Percentiles rank a stretch among this genome's conserved stretches.
Evolutionary conservation across 768 basidiomycete genomes (phyloP).

Genomic region (Mrakia blollopis): DNA sequence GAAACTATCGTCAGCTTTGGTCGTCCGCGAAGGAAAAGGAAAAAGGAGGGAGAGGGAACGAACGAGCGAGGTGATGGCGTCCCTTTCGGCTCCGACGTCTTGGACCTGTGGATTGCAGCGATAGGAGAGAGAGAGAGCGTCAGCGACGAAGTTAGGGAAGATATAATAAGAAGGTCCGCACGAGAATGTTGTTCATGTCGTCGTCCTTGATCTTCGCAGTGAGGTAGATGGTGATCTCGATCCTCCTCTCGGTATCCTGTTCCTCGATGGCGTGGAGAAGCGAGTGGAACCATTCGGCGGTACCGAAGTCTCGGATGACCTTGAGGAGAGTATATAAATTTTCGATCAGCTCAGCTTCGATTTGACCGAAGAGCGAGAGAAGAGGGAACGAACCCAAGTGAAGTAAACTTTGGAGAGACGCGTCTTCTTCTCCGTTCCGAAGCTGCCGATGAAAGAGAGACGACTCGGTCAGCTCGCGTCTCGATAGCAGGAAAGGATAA

Average conservation of each 20-base stretch:
- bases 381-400: constrained; percentile 77
- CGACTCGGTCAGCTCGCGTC: background rate
- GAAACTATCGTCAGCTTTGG: background rate
- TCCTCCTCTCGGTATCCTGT: constrained; percentile 75
- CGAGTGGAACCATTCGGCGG: constrained; percentile 64
- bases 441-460: constrained; percentile 41
- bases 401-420: constrained; percentile 78
- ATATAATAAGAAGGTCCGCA: constrained; percentile 42
- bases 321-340: background rate
- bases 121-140: no score
- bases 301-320: constrained; percentile 80
- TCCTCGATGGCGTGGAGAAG: constrained; percentile 88
- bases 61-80: constrained; percentile 73
- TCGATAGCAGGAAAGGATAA: background rate
- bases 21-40: background rate
- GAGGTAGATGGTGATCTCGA: constrained; percentile 85
- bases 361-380: background rate
- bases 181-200: constrained; percentile 89
- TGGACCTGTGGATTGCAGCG: constrained; percentile 52
- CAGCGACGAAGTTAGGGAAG: background rate
- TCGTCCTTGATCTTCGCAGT: constrained; percentile 79
- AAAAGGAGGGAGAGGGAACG: background rate
- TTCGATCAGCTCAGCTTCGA: background rate
- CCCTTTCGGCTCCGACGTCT: constrained; percentile 87
- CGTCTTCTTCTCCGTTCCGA: constrained; percentile 64